These are phyloP conservation scores for Rutstroemia sydowiana DNA, from an alignment of 2,329 filamentous ascomycete species.

Conservation along the genomic window DNA sequence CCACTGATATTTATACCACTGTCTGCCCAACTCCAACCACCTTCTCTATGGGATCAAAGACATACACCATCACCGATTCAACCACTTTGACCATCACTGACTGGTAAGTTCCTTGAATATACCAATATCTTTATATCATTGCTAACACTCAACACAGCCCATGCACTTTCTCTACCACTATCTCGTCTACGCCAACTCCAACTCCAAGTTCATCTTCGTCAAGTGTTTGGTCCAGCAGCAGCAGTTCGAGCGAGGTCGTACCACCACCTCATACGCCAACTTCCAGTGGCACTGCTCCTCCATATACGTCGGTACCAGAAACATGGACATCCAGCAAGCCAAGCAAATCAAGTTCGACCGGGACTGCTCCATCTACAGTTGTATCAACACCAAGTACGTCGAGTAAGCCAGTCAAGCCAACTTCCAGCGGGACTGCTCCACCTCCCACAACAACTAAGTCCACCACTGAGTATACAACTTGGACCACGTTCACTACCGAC, in stretches of 20 bases:
- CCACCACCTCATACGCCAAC: not conserved
- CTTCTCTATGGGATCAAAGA: slow-evolving; percentile 35
- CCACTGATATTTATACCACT: slow-evolving; percentile 38
- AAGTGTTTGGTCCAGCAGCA: not conserved
- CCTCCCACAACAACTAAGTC: too few relatives aligned
- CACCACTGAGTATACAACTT: slow-evolving; percentile 6
- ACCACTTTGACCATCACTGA: slow-evolving; percentile 40
- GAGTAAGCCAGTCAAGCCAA: slow-evolving; percentile 2
- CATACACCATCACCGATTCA: slow-evolving; percentile 53
- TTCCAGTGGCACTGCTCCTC: not conserved
- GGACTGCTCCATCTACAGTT: too few relatives aligned
- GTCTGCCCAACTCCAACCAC: slow-evolving; percentile 29
- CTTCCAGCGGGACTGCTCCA: too few relatives aligned
- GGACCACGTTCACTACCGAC: slow-evolving; percentile 8
- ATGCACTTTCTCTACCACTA: slow-evolving; percentile 8
- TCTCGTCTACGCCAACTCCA: not conserved
- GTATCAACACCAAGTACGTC: too few relatives aligned
- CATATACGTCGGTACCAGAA: not conserved
- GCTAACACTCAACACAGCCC: slow-evolving; percentile 1
- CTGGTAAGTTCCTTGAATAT: slow-evolving; percentile 23
- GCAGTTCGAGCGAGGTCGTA: not conserved
- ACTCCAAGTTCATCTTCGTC: not conserved
- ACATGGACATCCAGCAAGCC: too few relatives aligned
- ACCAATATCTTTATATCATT: too few relatives aligned
- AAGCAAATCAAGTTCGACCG: too few relatives aligned